A percentile compares a stretch with the other conserved stretches of the same genome.
Conservation (phyloP, 208 protist species). For the Leishmania amazonensis region DNA sequence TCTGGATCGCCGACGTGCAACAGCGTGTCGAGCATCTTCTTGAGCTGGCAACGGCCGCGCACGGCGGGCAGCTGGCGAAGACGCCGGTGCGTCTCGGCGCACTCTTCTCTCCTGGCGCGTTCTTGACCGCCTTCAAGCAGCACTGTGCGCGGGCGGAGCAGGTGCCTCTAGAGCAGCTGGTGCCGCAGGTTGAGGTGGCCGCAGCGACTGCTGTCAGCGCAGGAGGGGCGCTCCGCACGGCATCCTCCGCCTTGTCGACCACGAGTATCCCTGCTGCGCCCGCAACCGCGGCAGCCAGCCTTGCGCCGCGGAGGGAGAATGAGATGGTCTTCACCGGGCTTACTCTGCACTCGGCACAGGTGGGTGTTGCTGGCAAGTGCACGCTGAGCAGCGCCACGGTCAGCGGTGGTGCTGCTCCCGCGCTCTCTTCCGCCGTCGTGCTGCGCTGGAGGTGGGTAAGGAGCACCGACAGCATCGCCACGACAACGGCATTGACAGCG, state of each 20-base stretch:
- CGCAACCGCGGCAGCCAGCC: slow-evolving; percentile 20
- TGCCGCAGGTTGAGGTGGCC: slow-evolving; percentile 64
- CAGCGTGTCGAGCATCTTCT: slow-evolving; percentile 62
- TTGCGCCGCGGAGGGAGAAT: not conserved
- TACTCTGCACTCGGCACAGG: slow-evolving; percentile 64
- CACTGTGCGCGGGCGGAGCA: slow-evolving; percentile 78
- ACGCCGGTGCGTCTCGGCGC: slow-evolving; percentile 91
- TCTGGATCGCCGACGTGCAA: slow-evolving; percentile 69
- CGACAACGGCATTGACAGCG: slow-evolving; percentile 32
- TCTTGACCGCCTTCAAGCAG: slow-evolving; percentile 98
- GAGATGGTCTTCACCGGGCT: slow-evolving; percentile 20
- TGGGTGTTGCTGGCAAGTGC: slow-evolving; percentile 43
- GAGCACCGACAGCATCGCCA: slow-evolving; percentile 5
- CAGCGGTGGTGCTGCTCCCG: slow-evolving; percentile 23
- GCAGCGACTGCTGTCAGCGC: not conserved
- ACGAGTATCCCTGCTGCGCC: not conserved
- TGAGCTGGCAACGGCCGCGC: slow-evolving; percentile 52
- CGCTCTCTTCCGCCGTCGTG: slow-evolving; percentile 36
- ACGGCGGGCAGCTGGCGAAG: slow-evolving; percentile 20
- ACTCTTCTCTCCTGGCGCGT: slow-evolving; percentile 96
- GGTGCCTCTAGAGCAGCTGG: slow-evolving; percentile 94
- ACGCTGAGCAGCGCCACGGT: slow-evolving; percentile 31
- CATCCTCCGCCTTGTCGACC: not conserved
- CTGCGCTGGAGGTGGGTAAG: slow-evolving; percentile 50
- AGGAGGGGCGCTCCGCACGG: not conserved